Evolutionary conservation across 768 basidiomycete genomes (phyloP).

Genomic region (Saitozyma podzolica): DNA sequence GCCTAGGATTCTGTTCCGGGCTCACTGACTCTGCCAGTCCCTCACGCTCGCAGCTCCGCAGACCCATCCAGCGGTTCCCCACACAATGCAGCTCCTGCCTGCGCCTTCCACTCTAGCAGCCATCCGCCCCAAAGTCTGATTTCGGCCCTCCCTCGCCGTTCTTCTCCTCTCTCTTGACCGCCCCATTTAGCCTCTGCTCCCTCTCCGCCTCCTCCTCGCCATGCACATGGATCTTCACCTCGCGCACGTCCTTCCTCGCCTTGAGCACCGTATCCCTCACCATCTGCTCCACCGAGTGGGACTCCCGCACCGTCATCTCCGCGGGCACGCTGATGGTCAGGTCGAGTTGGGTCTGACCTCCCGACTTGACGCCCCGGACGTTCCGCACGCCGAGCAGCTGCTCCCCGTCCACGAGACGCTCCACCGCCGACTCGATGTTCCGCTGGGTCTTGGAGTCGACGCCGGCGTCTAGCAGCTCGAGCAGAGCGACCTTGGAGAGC

Average conservation of each 20-base stretch:
- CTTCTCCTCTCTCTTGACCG: not conserved
- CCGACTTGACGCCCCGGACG: conserved; percentile 49
- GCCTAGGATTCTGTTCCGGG: no score
- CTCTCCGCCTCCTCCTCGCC: conserved; percentile 21
- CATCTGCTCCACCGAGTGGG: conserved; percentile 63
- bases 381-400: conserved; percentile 45
- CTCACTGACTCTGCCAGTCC: no score
- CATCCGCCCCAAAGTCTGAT: conserved; percentile 32
- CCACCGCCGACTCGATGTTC: conserved; percentile 62
- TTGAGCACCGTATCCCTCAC: conserved; percentile 55
- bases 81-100: no score
- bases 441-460: conserved; percentile 62
- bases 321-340: conserved; percentile 70
- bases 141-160: conserved; percentile 8
- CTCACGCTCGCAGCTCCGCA: no score
- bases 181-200: not conserved
- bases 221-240: conserved; percentile 52
- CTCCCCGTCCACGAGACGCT: conserved; percentile 58
- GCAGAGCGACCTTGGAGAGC: conserved; percentile 68
- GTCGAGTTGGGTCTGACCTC: conserved; percentile 77
- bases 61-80: no score
- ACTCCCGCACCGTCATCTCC: conserved; percentile 61
- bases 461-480: conserved; percentile 81
- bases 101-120: no score
- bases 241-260: conserved; percentile 53